Evolutionary conservation across 495 filamentous ascomycete genomes (phyloP).

Genomic region (Wilcoxina mikolae): DNA sequence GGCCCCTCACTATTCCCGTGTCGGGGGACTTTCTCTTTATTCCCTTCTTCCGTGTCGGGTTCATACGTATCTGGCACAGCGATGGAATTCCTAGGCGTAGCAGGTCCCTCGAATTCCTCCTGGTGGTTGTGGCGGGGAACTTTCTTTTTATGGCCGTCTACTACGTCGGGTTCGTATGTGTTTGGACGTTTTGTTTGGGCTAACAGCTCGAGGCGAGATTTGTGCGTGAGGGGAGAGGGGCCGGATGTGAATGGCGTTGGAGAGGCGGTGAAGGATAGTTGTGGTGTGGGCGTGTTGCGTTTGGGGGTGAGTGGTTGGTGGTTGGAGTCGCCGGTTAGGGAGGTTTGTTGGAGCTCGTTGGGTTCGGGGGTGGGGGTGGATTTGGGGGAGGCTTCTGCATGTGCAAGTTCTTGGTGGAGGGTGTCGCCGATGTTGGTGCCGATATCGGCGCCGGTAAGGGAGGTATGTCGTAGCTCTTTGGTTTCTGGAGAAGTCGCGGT

Average conservation of each 20-base stretch:
- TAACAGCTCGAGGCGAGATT: background rate
- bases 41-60: background rate
- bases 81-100: no score
- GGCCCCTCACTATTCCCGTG: background rate
- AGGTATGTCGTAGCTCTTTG: background rate
- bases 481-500: no score
- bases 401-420: background rate
- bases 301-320: background rate
- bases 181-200: background rate
- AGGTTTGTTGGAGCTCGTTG: background rate
- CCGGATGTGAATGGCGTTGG: background rate
- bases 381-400: background rate
- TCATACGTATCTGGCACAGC: no score
- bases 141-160: background rate
- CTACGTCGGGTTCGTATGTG: background rate
- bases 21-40: background rate
- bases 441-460: background rate
- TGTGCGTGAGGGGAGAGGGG: background rate
- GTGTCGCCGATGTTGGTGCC: background rate
- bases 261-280: no score
- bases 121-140: background rate
- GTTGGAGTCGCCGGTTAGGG: background rate
- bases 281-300: background rate
- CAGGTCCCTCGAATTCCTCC: no score
- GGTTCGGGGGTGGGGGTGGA: no score